Conservation (phyloP, 768 basidiomycete genomes). For the Clitopilus hobsonii region DNA sequence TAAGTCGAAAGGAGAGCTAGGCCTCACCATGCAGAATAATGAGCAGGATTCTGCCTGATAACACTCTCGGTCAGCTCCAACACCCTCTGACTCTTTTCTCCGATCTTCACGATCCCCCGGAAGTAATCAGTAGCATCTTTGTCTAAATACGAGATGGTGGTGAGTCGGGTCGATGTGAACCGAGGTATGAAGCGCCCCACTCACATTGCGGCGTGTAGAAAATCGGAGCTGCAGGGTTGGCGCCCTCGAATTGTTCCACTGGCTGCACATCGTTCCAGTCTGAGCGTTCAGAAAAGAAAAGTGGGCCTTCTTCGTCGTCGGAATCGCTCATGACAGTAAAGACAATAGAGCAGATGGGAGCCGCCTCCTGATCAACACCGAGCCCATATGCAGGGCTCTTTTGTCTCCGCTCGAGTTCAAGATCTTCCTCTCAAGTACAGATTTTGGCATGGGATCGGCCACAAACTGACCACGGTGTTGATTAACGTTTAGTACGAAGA, state of each 20-base stretch:
- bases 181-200: too few relatives aligned
- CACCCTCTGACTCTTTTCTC: constrained; percentile 78
- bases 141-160: constrained; percentile 50
- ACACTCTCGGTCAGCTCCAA: constrained; percentile 85
- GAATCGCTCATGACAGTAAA: background rate
- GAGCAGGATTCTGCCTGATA: constrained; percentile 90
- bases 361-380: background rate
- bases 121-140: constrained; percentile 93
- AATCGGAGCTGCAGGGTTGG: constrained; percentile 84
- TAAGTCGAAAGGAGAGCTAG: constrained; percentile 15
- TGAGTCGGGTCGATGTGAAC: background rate
- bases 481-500: background rate
- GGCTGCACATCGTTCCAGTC: constrained; percentile 83
- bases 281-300: constrained; percentile 54
- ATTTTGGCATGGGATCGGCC: background rate
- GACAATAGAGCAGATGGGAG: background rate
- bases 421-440: background rate
- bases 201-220: constrained; percentile 86
- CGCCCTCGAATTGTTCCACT: constrained; percentile 73
- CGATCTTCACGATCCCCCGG: constrained; percentile 71
- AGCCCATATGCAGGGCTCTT: background rate
- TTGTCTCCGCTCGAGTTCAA: background rate
- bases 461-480: background rate
- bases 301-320: constrained; percentile 7
- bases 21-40: constrained; percentile 92